Evolutionary conservation across 768 basidiomycete species (phyloP).

Genomic region (Neoboletus brunneissimus): DNA sequence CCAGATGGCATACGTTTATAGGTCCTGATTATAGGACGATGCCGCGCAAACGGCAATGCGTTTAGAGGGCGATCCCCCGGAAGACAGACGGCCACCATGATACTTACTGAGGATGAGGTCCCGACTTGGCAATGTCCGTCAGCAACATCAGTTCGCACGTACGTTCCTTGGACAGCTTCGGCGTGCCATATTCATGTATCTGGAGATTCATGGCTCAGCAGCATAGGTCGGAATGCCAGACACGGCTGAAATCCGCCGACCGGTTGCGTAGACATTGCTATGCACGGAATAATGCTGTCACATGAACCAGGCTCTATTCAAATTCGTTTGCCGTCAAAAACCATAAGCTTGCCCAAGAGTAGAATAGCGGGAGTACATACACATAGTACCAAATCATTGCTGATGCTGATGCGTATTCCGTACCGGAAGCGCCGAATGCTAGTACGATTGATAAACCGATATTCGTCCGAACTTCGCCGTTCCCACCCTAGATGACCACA

Average conservation of each 20-base stretch:
- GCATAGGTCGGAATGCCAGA: conserved; percentile 1
- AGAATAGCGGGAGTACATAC: background rate
- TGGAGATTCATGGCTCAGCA: background rate
- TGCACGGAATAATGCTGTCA: background rate
- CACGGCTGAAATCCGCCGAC: background rate
- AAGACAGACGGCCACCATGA: background rate
- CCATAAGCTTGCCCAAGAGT: background rate
- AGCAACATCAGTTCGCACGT: background rate
- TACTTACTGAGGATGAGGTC: background rate
- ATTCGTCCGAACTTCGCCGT: background rate
- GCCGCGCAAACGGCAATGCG: background rate
- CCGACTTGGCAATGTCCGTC: background rate
- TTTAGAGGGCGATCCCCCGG: background rate
- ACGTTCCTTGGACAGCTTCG: background rate
- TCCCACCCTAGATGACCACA: background rate
- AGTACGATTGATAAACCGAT: background rate
- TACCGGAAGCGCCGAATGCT: background rate
- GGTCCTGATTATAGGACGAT: background rate
- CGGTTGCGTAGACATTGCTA: background rate
- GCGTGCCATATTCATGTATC: background rate
- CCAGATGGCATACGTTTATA: conserved; percentile 17
- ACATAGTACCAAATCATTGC: background rate
- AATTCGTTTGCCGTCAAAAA: background rate
- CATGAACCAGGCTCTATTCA: background rate
- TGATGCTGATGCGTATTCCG: background rate